These are phyloP conservation scores for Stellera chamaejasme DNA, from an alignment of 345 rosid species.

Conservation along the genomic window DNA sequence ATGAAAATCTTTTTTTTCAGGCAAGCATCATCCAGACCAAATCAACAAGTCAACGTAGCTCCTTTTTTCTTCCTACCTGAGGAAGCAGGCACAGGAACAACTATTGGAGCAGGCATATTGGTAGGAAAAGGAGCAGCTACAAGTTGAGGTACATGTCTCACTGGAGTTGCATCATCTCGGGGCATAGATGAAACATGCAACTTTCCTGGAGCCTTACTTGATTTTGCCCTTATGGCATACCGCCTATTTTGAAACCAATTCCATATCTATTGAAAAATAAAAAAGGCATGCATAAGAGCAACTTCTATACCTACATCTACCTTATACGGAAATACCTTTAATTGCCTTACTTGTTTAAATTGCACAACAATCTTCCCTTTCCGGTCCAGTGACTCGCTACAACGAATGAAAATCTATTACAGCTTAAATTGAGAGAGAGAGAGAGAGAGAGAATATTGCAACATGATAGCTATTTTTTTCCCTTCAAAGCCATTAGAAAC, in stretches of 20 bases:
- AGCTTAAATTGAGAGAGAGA: slow-evolving; percentile 3
- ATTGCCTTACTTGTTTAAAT: slow-evolving; percentile 75
- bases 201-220: slow-evolving; percentile 74
- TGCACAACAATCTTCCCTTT: slow-evolving; percentile 84
- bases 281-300: too few species aligned
- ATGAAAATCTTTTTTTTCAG: too few species aligned
- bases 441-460: slow-evolving; percentile 4
- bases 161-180: slow-evolving; percentile 49
- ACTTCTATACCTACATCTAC: slow-evolving; percentile 7
- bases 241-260: slow-evolving; percentile 99
- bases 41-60: too few species aligned
- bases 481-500: slow-evolving; percentile 5
- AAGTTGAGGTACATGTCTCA: slow-evolving; percentile 54
- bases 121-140: slow-evolving; percentile 43
- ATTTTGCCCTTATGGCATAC: slow-evolving; percentile 84
- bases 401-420: slow-evolving; percentile 16
- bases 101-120: slow-evolving; percentile 37
- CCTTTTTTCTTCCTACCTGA: slow-evolving; percentile 33
- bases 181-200: slow-evolving; percentile 62
- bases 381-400: slow-evolving; percentile 70
- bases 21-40: too few species aligned
- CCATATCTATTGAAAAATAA: slow-evolving; percentile 53
- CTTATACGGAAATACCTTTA: slow-evolving; percentile 7
- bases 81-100: slow-evolving; percentile 36
- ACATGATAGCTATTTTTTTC: slow-evolving; percentile 1